Conservation (phyloP, 2,329 filamentous ascomycete species). For the Blumeria graminis region DNA sequence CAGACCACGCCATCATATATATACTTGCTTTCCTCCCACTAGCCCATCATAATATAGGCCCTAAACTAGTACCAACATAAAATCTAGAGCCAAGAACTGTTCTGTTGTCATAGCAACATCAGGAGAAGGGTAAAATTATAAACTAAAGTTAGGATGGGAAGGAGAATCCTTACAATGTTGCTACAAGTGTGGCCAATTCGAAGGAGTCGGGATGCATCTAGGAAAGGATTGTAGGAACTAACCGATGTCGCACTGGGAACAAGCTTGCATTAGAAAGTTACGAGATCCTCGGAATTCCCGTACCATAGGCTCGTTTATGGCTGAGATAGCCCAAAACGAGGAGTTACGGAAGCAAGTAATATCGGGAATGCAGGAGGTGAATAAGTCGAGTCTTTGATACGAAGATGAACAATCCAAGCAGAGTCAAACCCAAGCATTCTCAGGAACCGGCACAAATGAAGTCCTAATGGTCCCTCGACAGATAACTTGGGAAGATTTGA, state of each 20-base stretch:
- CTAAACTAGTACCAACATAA: too few relatives aligned
- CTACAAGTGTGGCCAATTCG: background rate
- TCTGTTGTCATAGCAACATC: too few relatives aligned
- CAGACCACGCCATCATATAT: too few relatives aligned
- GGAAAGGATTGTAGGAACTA: background rate
- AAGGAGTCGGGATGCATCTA: background rate
- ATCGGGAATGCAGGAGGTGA: background rate
- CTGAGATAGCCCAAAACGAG: background rate
- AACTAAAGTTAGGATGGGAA: too few relatives aligned
- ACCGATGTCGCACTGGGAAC: background rate
- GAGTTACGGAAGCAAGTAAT: background rate
- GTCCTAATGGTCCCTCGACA: background rate
- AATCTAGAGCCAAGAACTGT: too few relatives aligned
- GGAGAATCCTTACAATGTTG: too few relatives aligned
- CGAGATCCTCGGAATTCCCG: background rate
- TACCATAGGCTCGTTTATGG: background rate
- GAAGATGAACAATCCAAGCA: background rate
- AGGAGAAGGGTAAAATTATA: too few relatives aligned
- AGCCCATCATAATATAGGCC: too few relatives aligned
- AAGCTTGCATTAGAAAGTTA: background rate
- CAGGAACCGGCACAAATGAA: background rate
- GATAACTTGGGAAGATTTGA: background rate
- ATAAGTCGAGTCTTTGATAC: background rate
- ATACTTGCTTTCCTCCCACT: too few relatives aligned
- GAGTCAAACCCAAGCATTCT: background rate